Conservation (phyloP, 306 rosid species). For the Prunus fruticosa region DNA sequence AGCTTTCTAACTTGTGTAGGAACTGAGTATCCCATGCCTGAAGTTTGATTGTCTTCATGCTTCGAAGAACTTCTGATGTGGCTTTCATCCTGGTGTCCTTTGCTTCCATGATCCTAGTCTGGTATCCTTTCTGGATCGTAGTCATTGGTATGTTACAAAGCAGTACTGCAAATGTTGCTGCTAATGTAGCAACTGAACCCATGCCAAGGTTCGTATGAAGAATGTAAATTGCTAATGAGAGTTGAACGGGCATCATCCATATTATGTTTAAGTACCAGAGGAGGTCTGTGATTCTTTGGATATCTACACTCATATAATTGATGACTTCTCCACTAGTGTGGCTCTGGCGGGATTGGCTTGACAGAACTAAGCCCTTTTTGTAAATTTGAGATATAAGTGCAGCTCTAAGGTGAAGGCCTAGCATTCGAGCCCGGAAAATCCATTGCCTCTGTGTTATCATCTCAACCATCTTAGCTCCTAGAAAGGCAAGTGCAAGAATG, state of each 20-base stretch:
- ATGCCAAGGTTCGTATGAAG: slow-evolving; percentile 72
- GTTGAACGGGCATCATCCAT: slow-evolving; percentile 93
- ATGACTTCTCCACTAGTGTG: slow-evolving; percentile 85
- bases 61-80: slow-evolving; percentile 75
- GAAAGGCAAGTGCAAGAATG: slow-evolving; percentile 64
- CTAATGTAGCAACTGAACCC: slow-evolving; percentile 71
- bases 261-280: slow-evolving; percentile 69
- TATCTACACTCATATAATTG: slow-evolving; percentile 94
- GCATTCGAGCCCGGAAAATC: slow-evolving; percentile 92
- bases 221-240: slow-evolving; percentile 72
- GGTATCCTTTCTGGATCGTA: slow-evolving; percentile 70
- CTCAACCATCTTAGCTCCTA: slow-evolving; percentile 76
- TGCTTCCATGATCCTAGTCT: slow-evolving; percentile 83
- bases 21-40: slow-evolving; percentile 92
- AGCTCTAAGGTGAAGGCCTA: slow-evolving; percentile 85
- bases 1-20: slow-evolving; percentile 50
- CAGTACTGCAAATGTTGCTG: slow-evolving; percentile 74
- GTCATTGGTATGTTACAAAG: slow-evolving; percentile 78
- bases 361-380: slow-evolving; percentile 68
- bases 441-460: slow-evolving; percentile 87
- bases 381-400: slow-evolving; percentile 76
- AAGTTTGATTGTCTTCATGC: slow-evolving; percentile 85
- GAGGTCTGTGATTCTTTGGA: slow-evolving; percentile 88
- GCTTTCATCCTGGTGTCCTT: slow-evolving; percentile 90
- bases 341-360: slow-evolving; percentile 71